Evolutionary conservation across 164 flowering plant species (phyloP), one percentile per base, ranked within the genome.

Genomic region (Magnolia sinica): DNA sequence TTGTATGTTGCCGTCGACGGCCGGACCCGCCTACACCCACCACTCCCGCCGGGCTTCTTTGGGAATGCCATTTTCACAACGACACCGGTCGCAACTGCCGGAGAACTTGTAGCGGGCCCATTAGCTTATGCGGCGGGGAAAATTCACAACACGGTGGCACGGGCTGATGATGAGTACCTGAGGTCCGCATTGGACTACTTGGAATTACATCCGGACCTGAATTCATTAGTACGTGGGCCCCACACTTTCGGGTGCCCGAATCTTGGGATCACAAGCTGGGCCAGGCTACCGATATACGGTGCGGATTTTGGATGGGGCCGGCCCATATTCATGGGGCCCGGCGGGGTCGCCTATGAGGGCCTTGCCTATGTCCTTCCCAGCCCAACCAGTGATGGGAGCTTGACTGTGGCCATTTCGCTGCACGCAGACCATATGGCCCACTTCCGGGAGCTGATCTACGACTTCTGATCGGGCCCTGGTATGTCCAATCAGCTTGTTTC

Each of bases 121-220:
- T 81, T 86, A 0, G 29, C 84, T 1, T 18, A 85, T 27, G 82
- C 87, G 1, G 92, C 91, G 1, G 74, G 85, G 3, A 61, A n/a
- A 68, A 86, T 91, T 52, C 90, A 85, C 51, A 84, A 84, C 3
- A 85, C 83, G 2, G 84, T 86, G 5, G 88, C 87, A 5, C 77
- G 76, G 27, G 45, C 64, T 68, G 76, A 74, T 50, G 76, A 74
- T 14, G 76, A 64, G 29, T 74, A 74, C 69, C 29, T 74, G 65
- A 79, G 87, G 70, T 91, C 94, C 10, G 91, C 94, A 23, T 79
- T 91, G 2, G 94, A 91, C 74, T 91, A 85, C 80, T 70, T 91
- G 24, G 92, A 89, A 80, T 66, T 86, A 45, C 95, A 89, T 79
- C 89, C 95, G 4, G 89, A 89, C 82, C 85, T 90, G 0, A 85